Evolutionary conservation across 306 rosid species (phyloP).

Genomic region (Begonia peltatifolia): DNA sequence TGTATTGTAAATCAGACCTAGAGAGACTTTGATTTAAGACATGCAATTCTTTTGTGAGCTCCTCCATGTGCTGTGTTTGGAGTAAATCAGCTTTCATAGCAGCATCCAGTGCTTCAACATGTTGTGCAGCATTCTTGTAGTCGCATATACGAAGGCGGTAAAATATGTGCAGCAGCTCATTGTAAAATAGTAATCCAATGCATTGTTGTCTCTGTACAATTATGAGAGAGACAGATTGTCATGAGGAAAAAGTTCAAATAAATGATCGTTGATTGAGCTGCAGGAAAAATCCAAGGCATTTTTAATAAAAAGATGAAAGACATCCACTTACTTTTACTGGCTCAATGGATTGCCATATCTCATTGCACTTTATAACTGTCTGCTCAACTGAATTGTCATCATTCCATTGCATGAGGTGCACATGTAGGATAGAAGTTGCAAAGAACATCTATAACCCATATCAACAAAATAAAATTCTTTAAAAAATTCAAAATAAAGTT

Average conservation of each 20-base stretch:
- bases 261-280: no score
- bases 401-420: conserved; percentile 92
- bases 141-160: conserved; percentile 82
- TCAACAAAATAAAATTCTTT: conserved; percentile 9
- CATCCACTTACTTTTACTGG: conserved; percentile 52
- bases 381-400: conserved; percentile 61
- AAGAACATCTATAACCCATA: conserved; percentile 68
- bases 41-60: conserved; percentile 53
- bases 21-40: conserved; percentile 76
- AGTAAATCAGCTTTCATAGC: conserved; percentile 75
- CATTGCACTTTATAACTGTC: conserved; percentile 62
- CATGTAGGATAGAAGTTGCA: conserved; percentile 79
- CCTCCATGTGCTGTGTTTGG: conserved; percentile 48
- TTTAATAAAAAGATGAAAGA: conserved; percentile 10
- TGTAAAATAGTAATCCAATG: conserved; percentile 76
- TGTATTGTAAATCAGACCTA: conserved; percentile 57
- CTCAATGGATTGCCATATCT: conserved; percentile 66
- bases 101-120: conserved; percentile 82
- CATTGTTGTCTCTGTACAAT: conserved; percentile 42
- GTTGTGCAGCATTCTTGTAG: conserved; percentile 85
- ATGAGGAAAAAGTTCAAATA: no score
- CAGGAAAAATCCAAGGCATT: no score
- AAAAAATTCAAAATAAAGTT: background rate
- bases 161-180: conserved; percentile 80
- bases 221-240: no score